phyloP scores from a whole-genome alignment of 179 eudicot species.

The Carnegiea gigantea region DNA sequence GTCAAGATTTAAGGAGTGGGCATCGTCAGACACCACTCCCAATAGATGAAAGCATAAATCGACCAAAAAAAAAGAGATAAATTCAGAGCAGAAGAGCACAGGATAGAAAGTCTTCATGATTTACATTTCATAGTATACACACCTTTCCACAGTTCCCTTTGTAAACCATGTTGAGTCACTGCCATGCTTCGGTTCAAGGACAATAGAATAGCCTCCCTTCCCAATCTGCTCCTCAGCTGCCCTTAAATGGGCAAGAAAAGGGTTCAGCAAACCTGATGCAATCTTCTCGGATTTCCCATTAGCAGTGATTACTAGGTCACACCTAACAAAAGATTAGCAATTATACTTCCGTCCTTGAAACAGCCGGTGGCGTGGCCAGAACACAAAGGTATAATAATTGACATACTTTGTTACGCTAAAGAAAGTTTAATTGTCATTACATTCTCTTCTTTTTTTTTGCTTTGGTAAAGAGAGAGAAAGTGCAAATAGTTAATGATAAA shows the following conservation, averaged over 20 bases:
- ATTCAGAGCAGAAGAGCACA: background rate
- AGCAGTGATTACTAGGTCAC: constrained; percentile 76
- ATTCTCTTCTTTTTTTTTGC: too few species aligned
- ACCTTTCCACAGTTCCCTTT: constrained; percentile 94
- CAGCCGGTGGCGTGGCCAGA: constrained; percentile 3
- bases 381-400: background rate
- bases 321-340: constrained; percentile 47
- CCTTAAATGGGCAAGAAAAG: constrained; percentile 87
- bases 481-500: background rate
- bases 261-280: constrained; percentile 85
- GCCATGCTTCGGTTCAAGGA: constrained; percentile 61
- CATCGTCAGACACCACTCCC: background rate
- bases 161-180: constrained; percentile 82
- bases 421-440: background rate
- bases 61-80: background rate
- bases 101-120: constrained; percentile 3
- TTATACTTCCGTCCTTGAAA: constrained; percentile 17
- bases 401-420: background rate
- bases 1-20: constrained; percentile 3
- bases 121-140: constrained; percentile 6
- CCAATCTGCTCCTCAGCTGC: constrained; percentile 93
- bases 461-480: background rate
- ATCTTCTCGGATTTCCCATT: constrained; percentile 85
- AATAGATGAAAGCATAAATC: background rate
- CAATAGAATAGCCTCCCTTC: constrained; percentile 91